Base-by-base conservation (phyloP, 2,329 filamentous ascomycete genomes). In the Xylariomycetidae sp. region DNA sequence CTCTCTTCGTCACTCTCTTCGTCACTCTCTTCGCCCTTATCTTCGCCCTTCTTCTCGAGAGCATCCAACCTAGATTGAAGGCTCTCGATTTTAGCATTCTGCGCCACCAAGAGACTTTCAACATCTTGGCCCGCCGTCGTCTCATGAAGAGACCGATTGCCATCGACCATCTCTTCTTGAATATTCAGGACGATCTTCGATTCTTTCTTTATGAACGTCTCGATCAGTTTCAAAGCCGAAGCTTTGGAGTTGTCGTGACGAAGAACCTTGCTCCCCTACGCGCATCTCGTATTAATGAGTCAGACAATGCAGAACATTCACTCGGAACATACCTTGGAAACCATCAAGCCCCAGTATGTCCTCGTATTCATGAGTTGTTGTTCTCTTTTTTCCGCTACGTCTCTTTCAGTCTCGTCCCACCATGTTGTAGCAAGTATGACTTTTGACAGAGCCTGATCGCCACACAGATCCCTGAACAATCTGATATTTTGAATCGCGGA, bases 341-440 rank as follows among this genome's bases (percentile, higher is more conserved):
- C 25, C 29, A 32, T 39, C 4, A 20, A 12, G 7, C 37, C 33
- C 33, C 33, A 39, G n/a, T 28, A 36, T n/a, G 34, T 28, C 2
- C 6, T 15, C 3, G 23, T 31, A 5, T 36, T 27, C 13, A 23
- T 31, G 15, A 38, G 32, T 10, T 38, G 12, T 16, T 36, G 27
- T 14, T 38, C 32, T 23, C 32, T 13, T 3, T 10, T 31, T 16
- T 31, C 32, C 15, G 32, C 32, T 6, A 25, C 23, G 12, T 36
- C 33, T 12, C 2, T 2, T 10, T 17, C 12, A 12, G 5, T 13
- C 2, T 25, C 70, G 16, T 41, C 29, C 41, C 38, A 44, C 35
- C 36, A 34, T 11, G 35, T 44, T 3, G 41, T 44, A 2, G 25
- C 36, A 6, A 44, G 31, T 3, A 37, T 22, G 5, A 44, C 31